Base-by-base conservation (phyloP, 164 flowering plant species). In the Paratinospora sagittata region DNA sequence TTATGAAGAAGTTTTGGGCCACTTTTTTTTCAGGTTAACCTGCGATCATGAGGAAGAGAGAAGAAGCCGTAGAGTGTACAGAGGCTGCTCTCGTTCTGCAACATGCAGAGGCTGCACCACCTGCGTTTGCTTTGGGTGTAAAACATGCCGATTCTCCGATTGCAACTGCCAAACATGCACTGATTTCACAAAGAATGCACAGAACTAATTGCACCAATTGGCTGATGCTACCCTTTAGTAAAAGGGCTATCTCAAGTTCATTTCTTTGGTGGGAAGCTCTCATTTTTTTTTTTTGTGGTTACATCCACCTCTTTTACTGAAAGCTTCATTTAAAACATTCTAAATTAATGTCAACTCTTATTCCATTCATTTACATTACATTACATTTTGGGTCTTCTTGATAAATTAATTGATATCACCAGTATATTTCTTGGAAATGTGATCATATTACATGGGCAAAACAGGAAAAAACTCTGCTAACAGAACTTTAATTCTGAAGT, bases 111-210 rank as follows among this genome's bases (percentile, higher is more conserved):
- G 98, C 0, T 92, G 98, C 82, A 87, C 91, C 41, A 81, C 92
- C 8, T 92, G 96, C 68, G 95, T 90, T 23, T 90, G 98, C 79
- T 89, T 90, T 71, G 96, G 98, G 19, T 92, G 98, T 63, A 83
- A 83, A 12, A 74, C 81, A 68, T 92, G 98, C 75, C 88, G 96
- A 8, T 92, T 90, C 78, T 79, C 88, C 2, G 95, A 88, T 65
- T 92, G 98, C 85, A 77, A 76, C 82, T 90, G 98, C 84, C 98
- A 89, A 83, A 84, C 89, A 10, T 92, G 98, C 85, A 70, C 65
- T 1, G 98, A 90, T 73, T 92, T 85, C 85, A 90, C 89, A 0
- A 75, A 75, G 75, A 89, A 88, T 77, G 86, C 88, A 8, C 76
- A 72, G 72, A 21, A 79, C 68, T 87, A 68, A 60, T 27, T 30